Conservation (phyloP, 2,329 filamentous ascomycete species). For the Thelonectria discophora region DNA sequence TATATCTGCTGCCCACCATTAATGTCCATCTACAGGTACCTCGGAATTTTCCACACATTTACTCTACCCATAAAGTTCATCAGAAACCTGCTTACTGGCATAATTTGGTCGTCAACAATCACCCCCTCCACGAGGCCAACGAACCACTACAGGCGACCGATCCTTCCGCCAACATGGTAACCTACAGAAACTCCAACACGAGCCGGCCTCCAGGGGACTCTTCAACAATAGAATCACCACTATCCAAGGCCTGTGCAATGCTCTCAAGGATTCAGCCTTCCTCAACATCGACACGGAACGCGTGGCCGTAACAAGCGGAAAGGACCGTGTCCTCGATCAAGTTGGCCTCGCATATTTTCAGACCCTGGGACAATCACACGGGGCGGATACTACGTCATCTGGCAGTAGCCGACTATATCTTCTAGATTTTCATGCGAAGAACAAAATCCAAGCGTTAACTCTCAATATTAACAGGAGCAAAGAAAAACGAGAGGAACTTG, state of each 20-base stretch:
- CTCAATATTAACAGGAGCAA: conserved; percentile 11
- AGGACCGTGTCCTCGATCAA: conserved; percentile 29
- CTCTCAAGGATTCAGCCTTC: conserved; percentile 16
- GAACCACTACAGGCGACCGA: neutral
- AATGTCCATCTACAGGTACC: no score
- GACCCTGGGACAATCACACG: neutral
- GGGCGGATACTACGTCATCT: neutral
- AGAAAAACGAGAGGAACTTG: neutral
- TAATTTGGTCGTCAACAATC: neutral
- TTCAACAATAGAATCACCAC: conserved; percentile 26
- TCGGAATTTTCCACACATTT: no score
- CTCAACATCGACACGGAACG: conserved; percentile 27
- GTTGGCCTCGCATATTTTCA: conserved; percentile 27
- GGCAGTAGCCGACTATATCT: neutral
- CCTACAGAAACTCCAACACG: conserved; percentile 41
- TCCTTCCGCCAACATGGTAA: conserved; percentile 48
- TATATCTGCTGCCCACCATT: no score
- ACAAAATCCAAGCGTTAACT: conserved; percentile 11
- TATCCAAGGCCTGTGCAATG: neutral
- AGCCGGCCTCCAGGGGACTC: conserved; percentile 21
- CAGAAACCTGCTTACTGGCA: no score
- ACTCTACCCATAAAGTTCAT: no score
- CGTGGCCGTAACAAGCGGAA: conserved; percentile 20
- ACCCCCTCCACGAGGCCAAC: neutral
- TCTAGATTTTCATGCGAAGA: conserved; percentile 10